phyloP scores from a whole-genome alignment of 306 rosid species.

The Malus orientalis region DNA sequence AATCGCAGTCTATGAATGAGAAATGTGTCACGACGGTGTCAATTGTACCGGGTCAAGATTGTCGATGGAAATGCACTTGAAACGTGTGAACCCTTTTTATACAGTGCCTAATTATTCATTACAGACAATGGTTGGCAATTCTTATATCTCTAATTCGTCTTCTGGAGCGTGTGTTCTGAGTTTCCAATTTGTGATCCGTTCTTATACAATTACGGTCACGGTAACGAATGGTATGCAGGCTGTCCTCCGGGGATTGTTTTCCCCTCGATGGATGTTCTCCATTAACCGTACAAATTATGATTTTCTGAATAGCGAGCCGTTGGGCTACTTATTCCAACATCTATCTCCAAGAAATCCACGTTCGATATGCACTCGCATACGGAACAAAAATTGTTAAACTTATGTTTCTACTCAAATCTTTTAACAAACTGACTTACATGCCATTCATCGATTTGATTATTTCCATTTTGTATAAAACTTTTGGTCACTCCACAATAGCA shows the following conservation, averaged over 20 bases:
- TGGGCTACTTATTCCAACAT: too few relatives aligned
- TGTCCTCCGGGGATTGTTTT: too few relatives aligned
- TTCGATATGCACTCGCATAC: too few relatives aligned
- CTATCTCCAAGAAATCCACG: too few relatives aligned
- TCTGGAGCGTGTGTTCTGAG: not conserved
- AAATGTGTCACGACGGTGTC: not conserved
- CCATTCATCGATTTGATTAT: not conserved
- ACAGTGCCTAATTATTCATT: not conserved
- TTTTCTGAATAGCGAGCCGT: too few relatives aligned
- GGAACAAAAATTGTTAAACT: too few relatives aligned
- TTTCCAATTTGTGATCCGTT: not conserved
- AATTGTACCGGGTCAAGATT: not conserved
- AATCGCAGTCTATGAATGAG: not conserved
- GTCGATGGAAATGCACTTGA: not conserved
- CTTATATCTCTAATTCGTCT: not conserved
- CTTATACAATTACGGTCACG: not conserved
- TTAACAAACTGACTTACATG: too few relatives aligned
- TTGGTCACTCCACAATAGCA: slow-evolving; percentile 61
- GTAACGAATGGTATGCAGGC: too few relatives aligned
- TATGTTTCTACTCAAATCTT: too few relatives aligned
- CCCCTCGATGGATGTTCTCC: too few relatives aligned
- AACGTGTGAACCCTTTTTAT: not conserved
- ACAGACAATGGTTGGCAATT: too few relatives aligned
- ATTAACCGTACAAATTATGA: too few relatives aligned
- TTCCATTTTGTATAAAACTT: slow-evolving; percentile 61